Conservation (phyloP, 306 rosid species). For the Amphicarpaea edgeworthii region DNA sequence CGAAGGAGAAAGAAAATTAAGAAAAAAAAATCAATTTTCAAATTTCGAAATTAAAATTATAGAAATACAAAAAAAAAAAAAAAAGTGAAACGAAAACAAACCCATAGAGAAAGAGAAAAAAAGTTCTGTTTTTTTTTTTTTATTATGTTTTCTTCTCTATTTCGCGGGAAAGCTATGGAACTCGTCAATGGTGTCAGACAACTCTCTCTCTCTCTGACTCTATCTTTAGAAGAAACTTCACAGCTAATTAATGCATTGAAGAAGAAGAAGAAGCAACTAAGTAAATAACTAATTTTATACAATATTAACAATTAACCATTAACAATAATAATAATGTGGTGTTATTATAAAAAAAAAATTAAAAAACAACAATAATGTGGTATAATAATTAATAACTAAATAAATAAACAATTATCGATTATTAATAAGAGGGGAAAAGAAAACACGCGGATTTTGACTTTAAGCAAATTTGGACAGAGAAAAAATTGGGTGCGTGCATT, state of each 20-base stretch:
- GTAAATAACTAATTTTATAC: not conserved
- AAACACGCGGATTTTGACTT: not conserved
- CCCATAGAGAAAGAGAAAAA: not conserved
- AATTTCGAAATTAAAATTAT: not conserved
- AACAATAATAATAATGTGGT: no score
- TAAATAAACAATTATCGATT: not conserved
- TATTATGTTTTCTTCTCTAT: conserved; percentile 22
- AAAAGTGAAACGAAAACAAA: not conserved
- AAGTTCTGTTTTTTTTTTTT: not conserved
- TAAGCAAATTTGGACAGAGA: no score
- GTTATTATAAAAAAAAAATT: no score
- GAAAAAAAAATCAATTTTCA: not conserved
- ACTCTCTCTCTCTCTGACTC: conserved; percentile 34
- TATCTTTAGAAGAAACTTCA: conserved; percentile 39
- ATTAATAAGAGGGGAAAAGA: no score
- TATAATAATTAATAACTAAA: no score
- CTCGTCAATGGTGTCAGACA: conserved; percentile 60
- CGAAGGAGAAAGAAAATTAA: not conserved
- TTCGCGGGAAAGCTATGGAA: conserved; percentile 68
- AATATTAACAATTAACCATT: not conserved
- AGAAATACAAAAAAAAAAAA: not conserved
- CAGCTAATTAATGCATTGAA: conserved; percentile 33
- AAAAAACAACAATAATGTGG: no score
- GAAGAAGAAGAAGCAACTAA: conserved; percentile 3
- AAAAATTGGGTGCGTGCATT: not conserved